phyloP scores from a whole-genome alignment of 2,329 filamentous ascomycete species.

The Exophiala oligosperma region DNA sequence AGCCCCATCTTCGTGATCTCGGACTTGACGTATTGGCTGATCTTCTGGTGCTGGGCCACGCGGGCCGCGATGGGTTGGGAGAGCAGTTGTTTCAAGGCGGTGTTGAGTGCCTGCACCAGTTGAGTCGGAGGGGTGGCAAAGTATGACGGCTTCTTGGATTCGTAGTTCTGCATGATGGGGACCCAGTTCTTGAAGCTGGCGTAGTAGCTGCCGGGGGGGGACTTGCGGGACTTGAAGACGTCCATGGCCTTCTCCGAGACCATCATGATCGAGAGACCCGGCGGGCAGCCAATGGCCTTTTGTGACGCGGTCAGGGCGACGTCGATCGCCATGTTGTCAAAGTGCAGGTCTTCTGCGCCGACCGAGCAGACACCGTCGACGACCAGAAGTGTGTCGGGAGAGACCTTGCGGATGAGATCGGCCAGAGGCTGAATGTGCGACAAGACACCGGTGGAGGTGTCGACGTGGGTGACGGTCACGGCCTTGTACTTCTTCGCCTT shows the following conservation, averaged over 20 bases:
- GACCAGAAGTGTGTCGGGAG: constrained; percentile 85
- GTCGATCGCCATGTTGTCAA: constrained; percentile 93
- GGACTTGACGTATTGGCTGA: constrained; percentile 84
- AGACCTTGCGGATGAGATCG: constrained; percentile 79
- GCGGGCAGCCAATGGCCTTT: constrained; percentile 94
- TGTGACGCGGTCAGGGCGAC: constrained; percentile 92
- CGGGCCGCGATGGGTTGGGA: constrained; percentile 76
- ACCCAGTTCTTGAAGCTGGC: constrained; percentile 97
- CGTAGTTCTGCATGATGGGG: constrained; percentile 98
- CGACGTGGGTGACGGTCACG: constrained; percentile 92
- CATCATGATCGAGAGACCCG: constrained; percentile 92
- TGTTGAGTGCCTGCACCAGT: constrained; percentile 89
- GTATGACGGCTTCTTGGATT: constrained; percentile 95
- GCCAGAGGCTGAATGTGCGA: constrained; percentile 85
- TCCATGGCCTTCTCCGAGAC: constrained; percentile 86
- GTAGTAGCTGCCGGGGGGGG: constrained; percentile 84
- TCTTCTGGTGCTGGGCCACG: constrained; percentile 76
- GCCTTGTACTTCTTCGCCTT: constrained; percentile 91
- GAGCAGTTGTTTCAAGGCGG: constrained; percentile 81
- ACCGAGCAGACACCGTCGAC: constrained; percentile 98
- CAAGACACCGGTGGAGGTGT: constrained; percentile 94
- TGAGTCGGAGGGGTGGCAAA: constrained; percentile 96
- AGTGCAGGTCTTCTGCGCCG: constrained; percentile 90
- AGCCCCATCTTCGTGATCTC: constrained; percentile 77
- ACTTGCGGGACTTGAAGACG: constrained; percentile 75